phyloP scores from a whole-genome alignment of 176 grass and related monocot genomes.

The Coix lacrymajobi region DNA sequence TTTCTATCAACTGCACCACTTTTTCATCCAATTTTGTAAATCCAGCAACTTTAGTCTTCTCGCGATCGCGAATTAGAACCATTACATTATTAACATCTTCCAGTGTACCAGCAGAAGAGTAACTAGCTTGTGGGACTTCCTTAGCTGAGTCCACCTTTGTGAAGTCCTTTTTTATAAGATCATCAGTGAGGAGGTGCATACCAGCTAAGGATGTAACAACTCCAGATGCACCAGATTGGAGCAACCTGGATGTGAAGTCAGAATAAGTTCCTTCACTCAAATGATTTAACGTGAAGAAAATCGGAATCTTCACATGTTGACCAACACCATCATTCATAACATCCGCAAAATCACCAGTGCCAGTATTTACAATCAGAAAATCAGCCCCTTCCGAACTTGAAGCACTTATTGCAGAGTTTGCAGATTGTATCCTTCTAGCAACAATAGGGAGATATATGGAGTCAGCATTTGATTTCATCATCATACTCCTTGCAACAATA shows the following conservation, averaged over 20 bases:
- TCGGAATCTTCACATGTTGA: conserved; percentile 71
- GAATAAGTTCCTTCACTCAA: conserved; percentile 40
- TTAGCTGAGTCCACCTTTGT: conserved; percentile 30
- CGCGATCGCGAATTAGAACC: conserved; percentile 42
- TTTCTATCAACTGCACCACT: conserved; percentile 64
- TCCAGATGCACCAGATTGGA: conserved; percentile 74
- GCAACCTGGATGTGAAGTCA: conserved; percentile 58
- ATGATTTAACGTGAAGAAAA: conserved; percentile 59
- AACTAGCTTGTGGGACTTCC: conserved; percentile 30
- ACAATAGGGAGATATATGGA: conserved; percentile 94
- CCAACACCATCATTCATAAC: conserved; percentile 29
- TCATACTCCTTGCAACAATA: conserved; percentile 93
- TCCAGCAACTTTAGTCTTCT: conserved; percentile 59
- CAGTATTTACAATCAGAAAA: conserved; percentile 73
- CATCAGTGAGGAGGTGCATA: conserved; percentile 38
- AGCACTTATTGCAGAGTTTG: conserved; percentile 62
- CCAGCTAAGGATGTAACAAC: conserved; percentile 63
- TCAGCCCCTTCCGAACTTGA: conserved; percentile 84
- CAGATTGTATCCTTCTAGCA: conserved; percentile 65
- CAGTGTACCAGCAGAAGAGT: conserved; percentile 34
- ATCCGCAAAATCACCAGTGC: conserved; percentile 21
- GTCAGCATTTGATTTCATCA: conserved; percentile 94
- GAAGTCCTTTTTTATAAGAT: conserved; percentile 58
- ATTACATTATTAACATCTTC: conserved; percentile 45
- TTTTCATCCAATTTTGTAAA: conserved; percentile 78